These are phyloP conservation scores for Cystobasidium sp. DNA, from an alignment of 1,284 basidiomycete species.

Conservation along the genomic window DNA sequence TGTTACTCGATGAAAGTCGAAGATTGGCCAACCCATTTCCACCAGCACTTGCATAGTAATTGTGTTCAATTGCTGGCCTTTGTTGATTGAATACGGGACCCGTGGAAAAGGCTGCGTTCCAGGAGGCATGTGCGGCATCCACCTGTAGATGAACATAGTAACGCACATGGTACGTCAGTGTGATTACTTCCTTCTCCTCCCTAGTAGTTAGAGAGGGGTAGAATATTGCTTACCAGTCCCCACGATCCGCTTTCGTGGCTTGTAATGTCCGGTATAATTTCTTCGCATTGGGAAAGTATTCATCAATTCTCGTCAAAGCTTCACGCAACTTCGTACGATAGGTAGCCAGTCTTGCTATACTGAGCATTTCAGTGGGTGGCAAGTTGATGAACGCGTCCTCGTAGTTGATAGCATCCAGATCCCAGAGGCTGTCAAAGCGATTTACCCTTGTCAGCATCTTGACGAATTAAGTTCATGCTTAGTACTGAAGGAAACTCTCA, in stretches of 20 bases:
- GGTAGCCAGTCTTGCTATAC: neutral
- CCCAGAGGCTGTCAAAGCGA: conserved; percentile 22
- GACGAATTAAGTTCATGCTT: neutral
- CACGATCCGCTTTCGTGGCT: conserved; percentile 19
- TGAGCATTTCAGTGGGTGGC: conserved; percentile 24
- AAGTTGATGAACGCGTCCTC: conserved; percentile 21
- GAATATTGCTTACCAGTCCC: conserved; percentile 13
- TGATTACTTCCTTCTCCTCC: neutral
- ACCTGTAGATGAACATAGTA: conserved; percentile 2
- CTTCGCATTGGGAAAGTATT: conserved; percentile 21
- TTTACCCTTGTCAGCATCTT: neutral
- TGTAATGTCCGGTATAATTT: conserved; percentile 35
- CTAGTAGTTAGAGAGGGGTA: neutral
- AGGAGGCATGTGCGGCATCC: conserved; percentile 19
- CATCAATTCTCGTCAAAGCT: conserved; percentile 8
- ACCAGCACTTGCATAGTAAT: conserved; percentile 16
- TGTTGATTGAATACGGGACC: conserved; percentile 31
- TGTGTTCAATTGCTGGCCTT: conserved; percentile 31
- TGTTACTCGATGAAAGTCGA: conserved; percentile 8
- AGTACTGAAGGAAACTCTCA: no score
- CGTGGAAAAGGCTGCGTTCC: conserved; percentile 28
- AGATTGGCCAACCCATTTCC: conserved; percentile 8
- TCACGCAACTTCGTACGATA: conserved; percentile 5
- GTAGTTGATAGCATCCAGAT: conserved; percentile 32
- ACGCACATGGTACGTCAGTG: neutral